Evolutionary conservation across 257 asterid genomes (phyloP), one percentile per base, ranked within the genome.

Genomic region (Fraxinus pennsylvanica): DNA sequence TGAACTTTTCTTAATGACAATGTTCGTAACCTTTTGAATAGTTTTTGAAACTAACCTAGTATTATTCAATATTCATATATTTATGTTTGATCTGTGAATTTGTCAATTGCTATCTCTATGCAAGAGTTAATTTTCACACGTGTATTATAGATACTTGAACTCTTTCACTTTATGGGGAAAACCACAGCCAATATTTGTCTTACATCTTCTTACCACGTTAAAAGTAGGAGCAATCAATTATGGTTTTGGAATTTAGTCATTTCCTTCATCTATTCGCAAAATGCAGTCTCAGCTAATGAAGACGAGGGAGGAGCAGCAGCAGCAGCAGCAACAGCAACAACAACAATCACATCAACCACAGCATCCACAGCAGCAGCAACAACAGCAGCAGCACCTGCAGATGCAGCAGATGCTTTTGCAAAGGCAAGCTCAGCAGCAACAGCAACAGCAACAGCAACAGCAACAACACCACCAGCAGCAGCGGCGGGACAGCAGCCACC

Each of bases 261-360:
- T 68, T 32, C 27, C 41, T 59, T 76, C 74, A 38, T 66, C 69
- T 63, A 27, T 63, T 68, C 68, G 79, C 50, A 52, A 41, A 76
- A 68, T 82, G 86, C 90, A 96, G 99, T 89, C 98, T 75, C 99
- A 96, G 80, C 73, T 89, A 80, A 91, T 93, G 89, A 96, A 93
- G 86, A 90, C 97, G 38, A 91, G 98, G 82, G 99, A 96, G 85
- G 97, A 94, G 76, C 99, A 95, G 74, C 98, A 59, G 30, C 67
- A 54, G 0, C 63, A 54, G 6, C 65, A 54, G 1, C 65, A 50
- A 19, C 61, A 45, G 54, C 54, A 54, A 6, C 67, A 79, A 12
- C 89, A 84, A 32, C 98, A 87, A 70, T 86, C 87, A 1, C 88
- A 84, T 38, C 92, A 86, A 22, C 80, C 82, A 47, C 90, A 82